Evolutionary conservation across 2,329 filamentous ascomycete genomes (phyloP).

Genomic region (Fusarium citri): DNA sequence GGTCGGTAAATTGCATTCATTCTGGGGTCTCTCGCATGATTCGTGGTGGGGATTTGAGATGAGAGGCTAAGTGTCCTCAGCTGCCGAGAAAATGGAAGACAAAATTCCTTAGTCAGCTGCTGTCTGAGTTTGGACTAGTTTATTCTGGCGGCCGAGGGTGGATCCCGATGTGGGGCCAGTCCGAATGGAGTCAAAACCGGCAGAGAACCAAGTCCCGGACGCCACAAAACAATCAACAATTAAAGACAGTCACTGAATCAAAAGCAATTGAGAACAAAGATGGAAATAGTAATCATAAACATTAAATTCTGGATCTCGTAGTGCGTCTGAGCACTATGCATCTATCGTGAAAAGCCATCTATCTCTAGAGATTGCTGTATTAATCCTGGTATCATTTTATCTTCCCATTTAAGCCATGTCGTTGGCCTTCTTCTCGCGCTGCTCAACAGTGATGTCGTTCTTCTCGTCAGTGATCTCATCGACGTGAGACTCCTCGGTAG

Average conservation of each 20-base stretch:
- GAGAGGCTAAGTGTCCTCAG: neutral
- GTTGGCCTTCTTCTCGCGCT: conserved; percentile 38
- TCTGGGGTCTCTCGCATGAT: neutral
- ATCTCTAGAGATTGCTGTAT: neutral
- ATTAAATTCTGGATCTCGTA: conserved; percentile 26
- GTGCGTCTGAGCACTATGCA: conserved; percentile 2
- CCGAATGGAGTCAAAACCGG: neutral
- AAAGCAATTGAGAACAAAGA: neutral
- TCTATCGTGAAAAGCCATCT: conserved; percentile 9
- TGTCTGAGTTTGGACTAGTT: accelerated
- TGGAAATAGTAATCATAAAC: conserved; percentile 19
- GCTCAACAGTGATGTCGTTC: conserved; percentile 25
- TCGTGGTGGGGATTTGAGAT: neutral
- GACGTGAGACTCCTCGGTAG: neutral
- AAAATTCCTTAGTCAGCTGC: neutral
- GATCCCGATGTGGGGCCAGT: neutral
- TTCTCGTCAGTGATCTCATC: conserved; percentile 23
- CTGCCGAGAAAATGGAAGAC: neutral
- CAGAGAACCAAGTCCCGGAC: neutral
- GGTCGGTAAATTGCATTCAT: neutral
- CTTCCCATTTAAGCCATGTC: conserved; percentile 19
- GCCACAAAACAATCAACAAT: neutral
- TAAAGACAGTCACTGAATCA: neutral
- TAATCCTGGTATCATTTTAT: neutral
- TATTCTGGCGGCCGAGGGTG: neutral